These are phyloP conservation scores for Rhodotorula sp. DNA, from an alignment of 1,284 basidiomycete genomes.

Conservation along the genomic window DNA sequence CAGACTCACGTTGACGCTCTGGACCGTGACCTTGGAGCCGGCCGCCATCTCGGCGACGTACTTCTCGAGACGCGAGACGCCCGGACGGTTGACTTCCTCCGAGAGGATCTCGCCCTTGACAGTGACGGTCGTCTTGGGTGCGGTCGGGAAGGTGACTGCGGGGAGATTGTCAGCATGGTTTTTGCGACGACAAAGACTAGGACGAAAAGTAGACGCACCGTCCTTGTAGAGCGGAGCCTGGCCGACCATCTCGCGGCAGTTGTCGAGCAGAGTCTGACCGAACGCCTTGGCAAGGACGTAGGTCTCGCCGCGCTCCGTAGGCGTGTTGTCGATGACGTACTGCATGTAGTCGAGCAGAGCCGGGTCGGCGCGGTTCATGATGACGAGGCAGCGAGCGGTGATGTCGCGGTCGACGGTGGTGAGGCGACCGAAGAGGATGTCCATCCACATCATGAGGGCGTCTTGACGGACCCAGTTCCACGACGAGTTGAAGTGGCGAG, in stretches of 20 bases:
- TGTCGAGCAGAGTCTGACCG: conserved; percentile 92
- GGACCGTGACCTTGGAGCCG: conserved; percentile 68
- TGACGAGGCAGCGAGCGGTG: conserved; percentile 93
- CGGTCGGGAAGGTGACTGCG: conserved; percentile 93
- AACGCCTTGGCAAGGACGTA: conserved; percentile 95
- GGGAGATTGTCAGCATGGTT: conserved; percentile 33
- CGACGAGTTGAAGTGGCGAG: conserved; percentile 93
- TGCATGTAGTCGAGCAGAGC: conserved; percentile 84
- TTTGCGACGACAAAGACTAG: neutral
- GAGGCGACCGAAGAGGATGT: conserved; percentile 91
- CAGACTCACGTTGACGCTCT: conserved; percentile 63
- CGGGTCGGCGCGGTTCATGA: conserved; percentile 95
- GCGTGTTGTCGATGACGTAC: conserved; percentile 81
- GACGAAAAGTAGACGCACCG: conserved; percentile 33
- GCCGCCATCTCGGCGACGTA: conserved; percentile 90
- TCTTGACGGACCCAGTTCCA: conserved; percentile 98
- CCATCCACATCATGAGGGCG: conserved; percentile 91
- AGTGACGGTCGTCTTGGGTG: conserved; percentile 89
- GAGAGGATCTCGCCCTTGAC: conserved; percentile 92
- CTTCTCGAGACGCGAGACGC: conserved; percentile 93
- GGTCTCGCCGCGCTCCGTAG: conserved; percentile 73
- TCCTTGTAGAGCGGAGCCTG: conserved; percentile 87
- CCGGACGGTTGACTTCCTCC: conserved; percentile 88
- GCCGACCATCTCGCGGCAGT: conserved; percentile 80
- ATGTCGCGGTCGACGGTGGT: conserved; percentile 81